Conservation (phyloP, 192 early-diverging fungal genomes). For the Coemansia sp. region DNA sequence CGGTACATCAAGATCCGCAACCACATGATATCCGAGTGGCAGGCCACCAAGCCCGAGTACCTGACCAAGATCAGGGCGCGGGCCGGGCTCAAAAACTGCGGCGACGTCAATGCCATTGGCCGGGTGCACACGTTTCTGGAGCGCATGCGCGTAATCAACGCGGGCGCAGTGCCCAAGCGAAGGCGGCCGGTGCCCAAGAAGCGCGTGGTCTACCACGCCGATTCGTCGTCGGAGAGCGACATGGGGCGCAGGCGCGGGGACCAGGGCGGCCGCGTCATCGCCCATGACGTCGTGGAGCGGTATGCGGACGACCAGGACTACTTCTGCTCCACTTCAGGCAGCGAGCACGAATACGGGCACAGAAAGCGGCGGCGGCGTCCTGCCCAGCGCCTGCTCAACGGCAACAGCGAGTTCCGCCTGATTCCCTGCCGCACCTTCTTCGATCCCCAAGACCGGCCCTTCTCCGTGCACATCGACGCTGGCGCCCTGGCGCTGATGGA, state of each 20-base stretch:
- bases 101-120: conserved; percentile 91
- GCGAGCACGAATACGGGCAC: conserved; percentile 3
- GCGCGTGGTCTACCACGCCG: background rate
- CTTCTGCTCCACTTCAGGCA: conserved; percentile 17
- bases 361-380: conserved; percentile 3
- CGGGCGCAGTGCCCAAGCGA: conserved; percentile 47
- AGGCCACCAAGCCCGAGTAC: conserved; percentile 62
- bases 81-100: conserved; percentile 72
- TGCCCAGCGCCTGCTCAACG: background rate
- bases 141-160: conserved; percentile 72
- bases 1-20: conserved; percentile 87
- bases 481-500: conserved; percentile 79
- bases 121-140: conserved; percentile 86
- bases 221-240: background rate
- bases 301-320: conserved; percentile 27
- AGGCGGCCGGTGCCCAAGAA: conserved; percentile 6
- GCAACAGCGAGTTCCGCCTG: conserved; percentile 42
- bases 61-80: conserved; percentile 81
- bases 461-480: conserved; percentile 21
- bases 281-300: conserved; percentile 31
- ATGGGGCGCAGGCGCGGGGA: conserved; percentile 12
- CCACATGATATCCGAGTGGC: conserved; percentile 82
- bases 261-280: conserved; percentile 35
- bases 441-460: conserved; percentile 12
- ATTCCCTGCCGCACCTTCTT: conserved; percentile 26